Evolutionary conservation across 2,329 filamentous ascomycete species (phyloP).

Genomic region (Chaetomiaceae sp.): DNA sequence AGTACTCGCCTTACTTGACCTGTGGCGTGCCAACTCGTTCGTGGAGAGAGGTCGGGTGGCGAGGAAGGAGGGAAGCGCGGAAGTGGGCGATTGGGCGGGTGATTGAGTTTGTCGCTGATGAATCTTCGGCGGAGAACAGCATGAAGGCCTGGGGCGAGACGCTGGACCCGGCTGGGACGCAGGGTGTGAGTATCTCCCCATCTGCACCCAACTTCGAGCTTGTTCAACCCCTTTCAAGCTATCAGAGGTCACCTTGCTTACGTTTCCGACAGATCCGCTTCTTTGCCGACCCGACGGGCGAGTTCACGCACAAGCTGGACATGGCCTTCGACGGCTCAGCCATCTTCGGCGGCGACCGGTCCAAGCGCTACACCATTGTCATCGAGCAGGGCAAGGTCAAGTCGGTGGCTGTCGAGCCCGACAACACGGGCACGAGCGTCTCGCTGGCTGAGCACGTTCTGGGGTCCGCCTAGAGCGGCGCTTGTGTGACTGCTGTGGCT

Average conservation of each 20-base stretch:
- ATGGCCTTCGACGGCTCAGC: conserved; percentile 72
- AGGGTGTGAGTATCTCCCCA: conserved; percentile 56
- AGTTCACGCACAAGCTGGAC: conserved; percentile 78
- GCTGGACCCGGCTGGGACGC: conserved; percentile 68
- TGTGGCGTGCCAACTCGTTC: no score
- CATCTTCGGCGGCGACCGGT: conserved; percentile 75
- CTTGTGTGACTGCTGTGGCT: neutral
- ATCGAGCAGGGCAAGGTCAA: conserved; percentile 81
- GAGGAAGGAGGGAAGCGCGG: no score
- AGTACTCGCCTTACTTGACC: conserved; percentile 31
- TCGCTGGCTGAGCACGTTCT: conserved; percentile 48
- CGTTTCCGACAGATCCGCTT: conserved; percentile 64
- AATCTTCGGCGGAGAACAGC: conserved; percentile 38
- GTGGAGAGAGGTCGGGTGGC: neutral
- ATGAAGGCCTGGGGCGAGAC: conserved; percentile 84
- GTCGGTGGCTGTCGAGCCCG: conserved; percentile 75
- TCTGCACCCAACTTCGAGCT: no score
- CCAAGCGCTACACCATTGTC: conserved; percentile 82
- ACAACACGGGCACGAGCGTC: conserved; percentile 68
- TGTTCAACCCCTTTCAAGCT: no score
- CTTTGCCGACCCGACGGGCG: conserved; percentile 71
- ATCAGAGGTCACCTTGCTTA: no score
- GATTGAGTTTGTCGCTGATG: no score
- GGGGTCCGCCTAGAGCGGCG: conserved; percentile 15
- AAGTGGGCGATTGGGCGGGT: no score